Conservation (phyloP, 2,329 filamentous ascomycete genomes). For the Neofusicoccum laricinum region DNA sequence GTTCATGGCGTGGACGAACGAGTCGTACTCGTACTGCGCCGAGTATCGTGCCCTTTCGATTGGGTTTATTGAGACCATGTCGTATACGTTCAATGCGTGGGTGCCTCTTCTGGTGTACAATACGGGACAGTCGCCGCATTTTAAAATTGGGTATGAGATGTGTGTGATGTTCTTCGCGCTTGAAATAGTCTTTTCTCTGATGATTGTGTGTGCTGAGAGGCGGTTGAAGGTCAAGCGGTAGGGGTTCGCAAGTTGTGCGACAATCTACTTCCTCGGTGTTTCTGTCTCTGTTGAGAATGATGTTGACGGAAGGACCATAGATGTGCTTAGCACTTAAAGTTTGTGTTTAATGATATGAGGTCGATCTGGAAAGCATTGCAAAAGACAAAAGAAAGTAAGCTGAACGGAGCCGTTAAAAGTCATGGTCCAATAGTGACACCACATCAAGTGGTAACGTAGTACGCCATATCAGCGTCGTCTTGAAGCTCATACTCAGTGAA, state of each 20-base stretch:
- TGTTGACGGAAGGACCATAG: too few relatives aligned
- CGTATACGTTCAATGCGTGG: constrained; percentile 22
- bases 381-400: background rate
- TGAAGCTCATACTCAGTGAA: constrained; percentile 26
- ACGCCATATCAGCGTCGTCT: background rate
- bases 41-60: constrained; percentile 21
- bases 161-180: constrained; percentile 27
- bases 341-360: too few relatives aligned
- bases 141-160: constrained; percentile 26
- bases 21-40: constrained; percentile 19
- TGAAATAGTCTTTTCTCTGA: constrained; percentile 19
- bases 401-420: background rate
- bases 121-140: constrained; percentile 21
- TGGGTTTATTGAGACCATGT: constrained; percentile 21
- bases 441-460: background rate
- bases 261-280: too few relatives aligned
- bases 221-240: background rate
- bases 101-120: constrained; percentile 21
- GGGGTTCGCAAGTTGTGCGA: background rate
- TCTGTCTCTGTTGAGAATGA: too few relatives aligned
- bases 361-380: too few relatives aligned
- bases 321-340: too few relatives aligned
- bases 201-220: constrained; percentile 13
- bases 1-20: constrained; percentile 36
- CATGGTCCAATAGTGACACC: too few relatives aligned